Evolutionary conservation across 164 flowering plant species (phyloP).

Genomic region (Magnolia kwangsiensis): DNA sequence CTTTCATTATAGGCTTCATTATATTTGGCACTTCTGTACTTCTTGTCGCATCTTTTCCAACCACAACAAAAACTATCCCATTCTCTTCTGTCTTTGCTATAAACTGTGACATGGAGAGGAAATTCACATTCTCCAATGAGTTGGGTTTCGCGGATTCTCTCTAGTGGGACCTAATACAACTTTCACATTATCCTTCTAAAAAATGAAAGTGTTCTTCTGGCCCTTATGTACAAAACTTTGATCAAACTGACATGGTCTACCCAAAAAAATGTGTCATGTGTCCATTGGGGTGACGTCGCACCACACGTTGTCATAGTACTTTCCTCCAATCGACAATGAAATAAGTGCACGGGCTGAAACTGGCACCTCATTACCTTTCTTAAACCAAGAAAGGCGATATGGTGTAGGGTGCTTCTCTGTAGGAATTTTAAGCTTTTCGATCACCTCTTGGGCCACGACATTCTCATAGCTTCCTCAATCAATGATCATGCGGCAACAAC

Average conservation of each 20-base stretch:
- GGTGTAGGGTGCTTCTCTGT: too few species aligned
- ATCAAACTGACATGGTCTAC: constrained; percentile 2
- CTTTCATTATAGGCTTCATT: background rate
- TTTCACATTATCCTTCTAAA: background rate
- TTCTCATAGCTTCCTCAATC: background rate
- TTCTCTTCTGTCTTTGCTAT: background rate
- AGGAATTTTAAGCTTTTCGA: too few species aligned
- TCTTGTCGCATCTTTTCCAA: too few species aligned
- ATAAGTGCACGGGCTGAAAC: background rate
- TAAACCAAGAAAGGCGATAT: background rate
- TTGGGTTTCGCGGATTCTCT: background rate
- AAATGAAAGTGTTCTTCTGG: constrained; percentile 1
- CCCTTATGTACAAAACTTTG: background rate
- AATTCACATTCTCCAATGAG: background rate
- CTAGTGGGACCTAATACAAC: background rate
- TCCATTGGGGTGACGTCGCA: constrained; percentile 13
- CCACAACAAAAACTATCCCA: too few species aligned
- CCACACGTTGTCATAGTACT: background rate
- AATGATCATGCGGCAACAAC: background rate
- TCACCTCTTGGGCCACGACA: background rate
- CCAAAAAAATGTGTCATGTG: constrained; percentile 1
- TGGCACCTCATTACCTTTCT: background rate
- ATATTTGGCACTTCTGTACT: background rate
- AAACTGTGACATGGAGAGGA: background rate
- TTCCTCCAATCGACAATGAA: constrained; percentile 11